Base-by-base conservation (phyloP, 2,329 filamentous ascomycete species). In the Hypoxylon sp. region DNA sequence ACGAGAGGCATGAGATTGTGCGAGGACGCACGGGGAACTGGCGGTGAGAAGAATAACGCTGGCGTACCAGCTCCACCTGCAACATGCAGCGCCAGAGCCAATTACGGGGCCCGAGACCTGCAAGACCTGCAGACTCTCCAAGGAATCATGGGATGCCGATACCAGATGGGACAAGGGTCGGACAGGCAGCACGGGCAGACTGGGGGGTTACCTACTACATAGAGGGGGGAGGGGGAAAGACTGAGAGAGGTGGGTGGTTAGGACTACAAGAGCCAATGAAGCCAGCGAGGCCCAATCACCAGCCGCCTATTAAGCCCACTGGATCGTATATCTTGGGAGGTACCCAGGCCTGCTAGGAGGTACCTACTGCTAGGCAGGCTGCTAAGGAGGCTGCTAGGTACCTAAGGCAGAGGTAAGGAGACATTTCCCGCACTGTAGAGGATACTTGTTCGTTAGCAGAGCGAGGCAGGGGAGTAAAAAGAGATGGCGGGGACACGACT, bases 41-140 rank as follows among this genome's bases (percentile, higher is more conserved):
- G 69, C 69, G 69, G 69, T 72, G 69, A 70, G 67, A 61, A 67
- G 63, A 65, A 65, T 67, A 69, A 68, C 64, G 68, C 65, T 70
- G 69, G 69, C 69, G 68, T 69, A 59, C 65, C 58, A 62, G 66
- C 68, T 69, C 69, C 69, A 70, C 69, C 69, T 71, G 66, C 69
- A 68, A 65, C 63, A 65, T 72, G 69, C 69, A 71, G 48, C 31
- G 33, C 43, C 29, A 51, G 27, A 31, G 27, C 69, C 69, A 71
- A 70, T 70, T 64, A 63, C 20, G 55, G 33, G 13, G 26, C 50
- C 48, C 47, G 60, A 59, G 64, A 63, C 58, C 45, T 67, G 60
- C 61, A 61, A 60, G 60, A 41, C 29, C 29, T 31, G 13, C 27
- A 29, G 9, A 11, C 20, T 10, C 35, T 21, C 8, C 37, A 41